These are phyloP conservation scores for Boletellus sp. DNA, from an alignment of 768 basidiomycete species.

Conservation along the genomic window DNA sequence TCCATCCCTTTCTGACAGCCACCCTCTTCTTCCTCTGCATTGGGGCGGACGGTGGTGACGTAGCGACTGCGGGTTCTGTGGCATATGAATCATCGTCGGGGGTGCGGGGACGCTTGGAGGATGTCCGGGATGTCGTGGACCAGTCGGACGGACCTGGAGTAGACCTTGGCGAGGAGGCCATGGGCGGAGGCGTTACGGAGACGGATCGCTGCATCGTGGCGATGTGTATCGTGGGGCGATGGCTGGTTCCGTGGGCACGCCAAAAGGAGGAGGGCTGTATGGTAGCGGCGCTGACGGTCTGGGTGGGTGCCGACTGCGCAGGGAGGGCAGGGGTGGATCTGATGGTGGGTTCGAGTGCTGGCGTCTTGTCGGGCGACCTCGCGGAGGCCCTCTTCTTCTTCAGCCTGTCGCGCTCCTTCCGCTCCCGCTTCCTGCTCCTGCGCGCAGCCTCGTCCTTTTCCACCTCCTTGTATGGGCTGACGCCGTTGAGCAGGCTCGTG, in stretches of 20 bases:
- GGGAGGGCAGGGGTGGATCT: slow-evolving; percentile 18
- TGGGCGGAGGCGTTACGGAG: slow-evolving; percentile 73
- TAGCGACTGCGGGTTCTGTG: slow-evolving; percentile 19
- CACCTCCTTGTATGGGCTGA: slow-evolving; percentile 58
- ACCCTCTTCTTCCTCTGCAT: slow-evolving; percentile 60
- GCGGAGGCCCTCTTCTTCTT: slow-evolving; percentile 40
- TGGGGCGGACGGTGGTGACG: slow-evolving; percentile 19
- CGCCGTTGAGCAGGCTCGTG: slow-evolving; percentile 75
- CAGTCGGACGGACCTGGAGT: slow-evolving; percentile 77
- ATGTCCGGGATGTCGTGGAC: slow-evolving; percentile 68
- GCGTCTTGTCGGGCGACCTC: slow-evolving; percentile 34
- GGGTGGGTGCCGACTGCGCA: slow-evolving; percentile 11
- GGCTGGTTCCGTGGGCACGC: slow-evolving; percentile 45
- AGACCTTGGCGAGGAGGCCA: slow-evolving; percentile 60
- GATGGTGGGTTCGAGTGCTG: slow-evolving; percentile 14
- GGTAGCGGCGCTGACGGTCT: slow-evolving; percentile 28
- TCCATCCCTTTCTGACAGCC: slow-evolving; percentile 78
- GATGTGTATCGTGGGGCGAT: slow-evolving; percentile 65
- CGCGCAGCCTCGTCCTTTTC: slow-evolving; percentile 59
- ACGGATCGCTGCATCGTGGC: slow-evolving; percentile 64
- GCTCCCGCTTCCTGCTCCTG: slow-evolving; percentile 50
- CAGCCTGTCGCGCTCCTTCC: slow-evolving; percentile 47
- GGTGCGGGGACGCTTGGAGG: slow-evolving; percentile 76
- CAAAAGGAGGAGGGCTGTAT: slow-evolving; percentile 54
- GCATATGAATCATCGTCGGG: slow-evolving; percentile 59